phyloP scores from a whole-genome alignment of 371 early-diverging fungal genomes.

The Coemansia sp. region DNA sequence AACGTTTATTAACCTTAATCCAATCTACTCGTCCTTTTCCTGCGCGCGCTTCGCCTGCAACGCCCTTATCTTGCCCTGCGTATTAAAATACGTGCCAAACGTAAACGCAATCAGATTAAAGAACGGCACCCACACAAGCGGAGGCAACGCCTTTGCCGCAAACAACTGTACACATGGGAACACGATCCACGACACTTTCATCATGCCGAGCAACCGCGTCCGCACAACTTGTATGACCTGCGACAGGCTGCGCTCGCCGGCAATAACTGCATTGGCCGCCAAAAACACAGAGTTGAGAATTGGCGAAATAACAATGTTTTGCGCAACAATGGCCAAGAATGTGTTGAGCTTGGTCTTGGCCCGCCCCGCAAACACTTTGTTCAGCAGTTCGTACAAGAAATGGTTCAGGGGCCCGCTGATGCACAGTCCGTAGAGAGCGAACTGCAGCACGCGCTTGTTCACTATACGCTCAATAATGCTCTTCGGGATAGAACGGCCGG shows the following conservation, averaged over 20 bases:
- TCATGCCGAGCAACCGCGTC: slow-evolving; percentile 66
- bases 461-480: slow-evolving; percentile 48
- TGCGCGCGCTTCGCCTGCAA: slow-evolving; percentile 16
- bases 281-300: slow-evolving; percentile 81
- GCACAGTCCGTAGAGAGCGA: slow-evolving; percentile 75
- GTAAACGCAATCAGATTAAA: slow-evolving; percentile 80
- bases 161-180: slow-evolving; percentile 73
- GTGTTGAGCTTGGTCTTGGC: slow-evolving; percentile 58
- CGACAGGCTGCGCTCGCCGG: slow-evolving; percentile 61
- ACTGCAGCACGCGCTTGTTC: slow-evolving; percentile 70
- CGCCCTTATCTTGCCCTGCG: slow-evolving; percentile 62
- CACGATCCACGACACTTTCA: slow-evolving; percentile 79
- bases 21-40: slow-evolving; percentile 36
- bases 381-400: slow-evolving; percentile 63
- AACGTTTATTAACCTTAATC: neutral
- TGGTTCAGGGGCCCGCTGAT: slow-evolving; percentile 75
- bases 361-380: slow-evolving; percentile 63
- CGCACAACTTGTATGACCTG: slow-evolving; percentile 59
- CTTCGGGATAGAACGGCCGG: slow-evolving; percentile 2
- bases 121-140: slow-evolving; percentile 85
- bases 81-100: slow-evolving; percentile 82
- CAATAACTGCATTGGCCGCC: slow-evolving; percentile 77
- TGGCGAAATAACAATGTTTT: slow-evolving; percentile 74
- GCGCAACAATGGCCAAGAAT: slow-evolving; percentile 63
- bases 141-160: slow-evolving; percentile 75